Conservation (phyloP, 2,329 filamentous ascomycete species). For the Venturia oleaginea region DNA sequence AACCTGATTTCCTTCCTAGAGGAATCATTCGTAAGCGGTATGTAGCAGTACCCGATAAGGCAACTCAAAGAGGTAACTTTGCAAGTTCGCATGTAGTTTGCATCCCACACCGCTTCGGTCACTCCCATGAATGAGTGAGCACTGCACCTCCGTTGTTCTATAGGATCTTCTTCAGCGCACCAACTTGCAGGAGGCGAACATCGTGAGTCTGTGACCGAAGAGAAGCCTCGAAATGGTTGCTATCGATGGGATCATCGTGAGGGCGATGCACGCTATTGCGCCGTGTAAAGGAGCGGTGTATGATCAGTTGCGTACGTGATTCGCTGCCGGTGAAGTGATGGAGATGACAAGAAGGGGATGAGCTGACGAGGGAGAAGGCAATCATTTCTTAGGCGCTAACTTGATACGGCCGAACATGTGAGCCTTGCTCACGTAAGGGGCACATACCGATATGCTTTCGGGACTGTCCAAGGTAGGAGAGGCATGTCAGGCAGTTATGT, state of each 20-base stretch:
- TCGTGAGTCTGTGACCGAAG: background rate
- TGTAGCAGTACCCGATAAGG: background rate
- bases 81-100: background rate
- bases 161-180: background rate
- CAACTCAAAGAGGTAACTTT: background rate
- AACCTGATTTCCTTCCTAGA: background rate
- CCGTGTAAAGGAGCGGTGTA: background rate
- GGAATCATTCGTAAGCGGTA: background rate
- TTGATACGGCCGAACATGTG: background rate
- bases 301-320: background rate
- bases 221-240: background rate
- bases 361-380: background rate
- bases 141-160: background rate
- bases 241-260: background rate
- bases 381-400: background rate
- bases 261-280: background rate
- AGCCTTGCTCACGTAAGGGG: too few species aligned
- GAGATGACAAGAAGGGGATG: background rate
- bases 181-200: background rate
- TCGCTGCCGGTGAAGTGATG: background rate
- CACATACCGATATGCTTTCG: too few species aligned
- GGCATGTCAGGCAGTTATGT: too few species aligned
- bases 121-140: too few species aligned
- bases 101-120: background rate
- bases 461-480: too few species aligned